Conservation (phyloP, 2,329 filamentous ascomycete genomes). For the Exserohilum turcica region DNA sequence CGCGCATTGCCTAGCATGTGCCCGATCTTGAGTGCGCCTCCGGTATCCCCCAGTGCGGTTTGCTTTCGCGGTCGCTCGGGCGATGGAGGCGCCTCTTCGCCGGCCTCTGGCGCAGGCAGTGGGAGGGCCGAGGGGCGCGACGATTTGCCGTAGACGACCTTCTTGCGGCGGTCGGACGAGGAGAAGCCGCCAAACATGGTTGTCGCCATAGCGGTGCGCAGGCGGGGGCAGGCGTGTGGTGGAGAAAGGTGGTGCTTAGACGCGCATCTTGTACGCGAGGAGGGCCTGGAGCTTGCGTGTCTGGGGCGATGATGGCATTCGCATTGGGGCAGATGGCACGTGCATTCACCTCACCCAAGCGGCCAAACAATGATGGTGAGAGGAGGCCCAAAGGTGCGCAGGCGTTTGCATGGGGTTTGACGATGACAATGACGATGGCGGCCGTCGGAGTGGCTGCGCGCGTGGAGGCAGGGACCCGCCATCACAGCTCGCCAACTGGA, state of each 20-base stretch:
- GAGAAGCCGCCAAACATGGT: conserved; percentile 37
- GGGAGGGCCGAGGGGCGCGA: conserved; percentile 30
- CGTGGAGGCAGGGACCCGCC: conserved; percentile 23
- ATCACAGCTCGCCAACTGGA: conserved; percentile 16
- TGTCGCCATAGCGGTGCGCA: conserved; percentile 27
- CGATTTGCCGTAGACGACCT: conserved; percentile 46
- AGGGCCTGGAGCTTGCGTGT: not conserved
- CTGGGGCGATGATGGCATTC: conserved; percentile 1
- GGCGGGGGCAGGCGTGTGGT: conserved; percentile 17
- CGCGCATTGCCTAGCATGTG: conserved; percentile 6
- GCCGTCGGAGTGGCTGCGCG: conserved; percentile 19
- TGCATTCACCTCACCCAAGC: conserved; percentile 4
- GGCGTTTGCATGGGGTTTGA: conserved; percentile 9
- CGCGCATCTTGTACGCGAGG: conserved; percentile 27
- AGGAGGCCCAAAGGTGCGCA: not conserved
- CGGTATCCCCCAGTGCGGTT: conserved; percentile 16
- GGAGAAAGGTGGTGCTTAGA: conserved; percentile 16
- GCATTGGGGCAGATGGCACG: conserved; percentile 9
- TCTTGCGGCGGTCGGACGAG: conserved; percentile 44
- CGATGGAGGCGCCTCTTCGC: conserved; percentile 36
- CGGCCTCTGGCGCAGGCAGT: conserved; percentile 19
- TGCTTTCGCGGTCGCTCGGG: conserved; percentile 42
- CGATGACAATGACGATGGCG: conserved; percentile 25
- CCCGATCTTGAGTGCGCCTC: conserved; percentile 6
- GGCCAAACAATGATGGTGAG: conserved; percentile 15